Evolutionary conservation across 495 filamentous ascomycete genomes (phyloP).

Genomic region (Trypethelium eluteriae): DNA sequence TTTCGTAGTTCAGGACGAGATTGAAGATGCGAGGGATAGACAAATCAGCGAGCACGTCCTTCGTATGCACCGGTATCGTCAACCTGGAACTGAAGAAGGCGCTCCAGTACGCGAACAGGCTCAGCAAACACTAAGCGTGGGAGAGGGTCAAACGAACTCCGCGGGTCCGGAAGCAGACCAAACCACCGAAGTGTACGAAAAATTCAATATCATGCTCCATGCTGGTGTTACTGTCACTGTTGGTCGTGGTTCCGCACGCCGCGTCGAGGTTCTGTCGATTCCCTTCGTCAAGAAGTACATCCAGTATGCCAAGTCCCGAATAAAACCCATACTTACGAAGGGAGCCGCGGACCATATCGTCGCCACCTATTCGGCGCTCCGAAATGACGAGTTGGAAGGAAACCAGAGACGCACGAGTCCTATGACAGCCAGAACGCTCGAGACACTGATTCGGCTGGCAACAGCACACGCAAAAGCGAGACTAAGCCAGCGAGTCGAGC

Average conservation of each 20-base stretch:
- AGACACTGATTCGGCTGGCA: slow-evolving; percentile 93
- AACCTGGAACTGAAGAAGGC: slow-evolving; percentile 90
- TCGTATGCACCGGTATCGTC: slow-evolving; percentile 93
- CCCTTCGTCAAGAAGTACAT: slow-evolving; percentile 99
- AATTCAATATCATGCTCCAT: slow-evolving; percentile 93
- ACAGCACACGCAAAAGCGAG: slow-evolving; percentile 94
- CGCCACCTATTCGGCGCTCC: slow-evolving; percentile 81
- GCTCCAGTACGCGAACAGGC: slow-evolving; percentile 86
- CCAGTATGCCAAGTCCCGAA: slow-evolving; percentile 89
- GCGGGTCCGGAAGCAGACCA: slow-evolving; percentile 46
- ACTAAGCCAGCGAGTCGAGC: slow-evolving; percentile 85
- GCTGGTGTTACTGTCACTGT: slow-evolving; percentile 73
- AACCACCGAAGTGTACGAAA: slow-evolving; percentile 88
- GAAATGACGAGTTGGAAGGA: slow-evolving; percentile 92
- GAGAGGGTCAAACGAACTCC: slow-evolving; percentile 56
- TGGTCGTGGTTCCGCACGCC: slow-evolving; percentile 63
- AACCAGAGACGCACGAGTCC: slow-evolving; percentile 89
- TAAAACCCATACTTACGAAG: slow-evolving; percentile 87
- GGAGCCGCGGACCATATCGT: slow-evolving; percentile 89
- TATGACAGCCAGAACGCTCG: slow-evolving; percentile 93
- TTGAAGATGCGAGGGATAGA: slow-evolving; percentile 83
- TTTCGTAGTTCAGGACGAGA: slow-evolving; percentile 97
- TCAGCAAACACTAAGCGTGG: slow-evolving; percentile 80
- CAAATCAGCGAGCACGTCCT: slow-evolving; percentile 94
- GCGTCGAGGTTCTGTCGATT: slow-evolving; percentile 87